Base-by-base conservation (phyloP, 768 basidiomycete species). In the Dendrothele bispora region DNA sequence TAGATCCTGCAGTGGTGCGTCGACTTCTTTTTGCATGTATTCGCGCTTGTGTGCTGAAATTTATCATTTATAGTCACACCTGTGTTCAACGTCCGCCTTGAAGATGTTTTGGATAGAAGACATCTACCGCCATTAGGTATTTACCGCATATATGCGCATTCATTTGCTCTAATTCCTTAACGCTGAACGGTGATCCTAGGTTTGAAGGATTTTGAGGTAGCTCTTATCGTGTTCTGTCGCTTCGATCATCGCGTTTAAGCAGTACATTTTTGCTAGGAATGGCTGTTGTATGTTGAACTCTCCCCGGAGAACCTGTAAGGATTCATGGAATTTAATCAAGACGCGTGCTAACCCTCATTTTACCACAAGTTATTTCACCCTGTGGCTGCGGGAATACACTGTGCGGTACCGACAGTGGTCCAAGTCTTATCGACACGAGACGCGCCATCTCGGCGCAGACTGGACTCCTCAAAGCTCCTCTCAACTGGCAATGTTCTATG, bases 301-400 rank as follows among this genome's bases (percentile, higher is more conserved):
- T 75, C 75, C 39, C 81, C 86, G 20, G 88, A 91, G 63, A 91
- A 90, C 59, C 74, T 91, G 77, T 84, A 54, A 63, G 79, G 67
- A 5, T 20, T 17, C n/a, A n/a, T n/a, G n/a, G n/a, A n/a, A n/a
- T n/a, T n/a, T n/a, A n/a, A n/a, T n/a, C 7, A 17, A 25, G 18
- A 38, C 38, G 41, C 7, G 38, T 35, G 29, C 24, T 49, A 51
- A n/a, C 57, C 52, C 50, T 38, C 51, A 14, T 50, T 22, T 51
- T 34, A 34, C 3, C 29, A 5, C 56, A 84, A 47, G 84, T 17
- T 91, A 91, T 58, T 91, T 91, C 59, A 76, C 79, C n/a, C 79
- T 91, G 41, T 91, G 88, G 88, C 71, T 90, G 25, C 80, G 79
- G 51, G 88, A 90, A 54, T 91, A 91, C 55, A 82, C 78, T 10